Conservation (phyloP, 1,284 basidiomycete species). For the Cystobasidium slooffiae region DNA sequence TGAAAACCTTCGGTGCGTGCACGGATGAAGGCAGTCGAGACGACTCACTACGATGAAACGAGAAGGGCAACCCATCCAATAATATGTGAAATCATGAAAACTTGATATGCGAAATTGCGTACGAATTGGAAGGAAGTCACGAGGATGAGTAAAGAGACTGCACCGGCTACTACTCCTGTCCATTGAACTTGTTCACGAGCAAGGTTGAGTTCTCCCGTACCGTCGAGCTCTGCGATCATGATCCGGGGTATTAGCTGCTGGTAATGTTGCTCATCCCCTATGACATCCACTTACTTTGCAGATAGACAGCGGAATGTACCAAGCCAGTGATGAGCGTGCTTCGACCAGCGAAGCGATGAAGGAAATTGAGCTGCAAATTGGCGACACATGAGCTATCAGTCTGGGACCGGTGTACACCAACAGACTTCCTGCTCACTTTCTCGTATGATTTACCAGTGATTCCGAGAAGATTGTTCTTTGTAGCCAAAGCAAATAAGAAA, state of each 20-base stretch:
- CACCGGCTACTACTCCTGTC: conserved; percentile 30
- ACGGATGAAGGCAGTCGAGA: too few species aligned
- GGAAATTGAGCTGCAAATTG: conserved; percentile 56
- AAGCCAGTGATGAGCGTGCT: conserved; percentile 55
- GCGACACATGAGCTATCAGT: background rate
- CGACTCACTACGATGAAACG: conserved; percentile 29
- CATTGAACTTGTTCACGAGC: background rate
- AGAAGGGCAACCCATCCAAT: conserved; percentile 47
- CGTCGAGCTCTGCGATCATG: conserved; percentile 14
- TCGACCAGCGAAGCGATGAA: conserved; percentile 58
- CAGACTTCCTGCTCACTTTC: too few species aligned
- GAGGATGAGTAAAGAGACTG: conserved; percentile 32
- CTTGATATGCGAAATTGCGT: conserved; percentile 45
- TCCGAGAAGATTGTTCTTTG: conserved; percentile 58
- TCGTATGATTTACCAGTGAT: conserved; percentile 59
- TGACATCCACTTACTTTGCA: conserved; percentile 16
- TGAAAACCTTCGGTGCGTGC: too few species aligned
- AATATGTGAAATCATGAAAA: conserved; percentile 49
- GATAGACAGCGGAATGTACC: conserved; percentile 53
- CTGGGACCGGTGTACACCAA: too few species aligned
- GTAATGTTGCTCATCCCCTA: too few species aligned
- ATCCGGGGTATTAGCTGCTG: background rate
- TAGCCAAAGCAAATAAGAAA: conserved; percentile 57
- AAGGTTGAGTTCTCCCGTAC: background rate
- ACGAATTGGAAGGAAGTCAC: conserved; percentile 43